phyloP scores from a whole-genome alignment of 176 grass and related monocot species.

The Pharus latifolius region DNA sequence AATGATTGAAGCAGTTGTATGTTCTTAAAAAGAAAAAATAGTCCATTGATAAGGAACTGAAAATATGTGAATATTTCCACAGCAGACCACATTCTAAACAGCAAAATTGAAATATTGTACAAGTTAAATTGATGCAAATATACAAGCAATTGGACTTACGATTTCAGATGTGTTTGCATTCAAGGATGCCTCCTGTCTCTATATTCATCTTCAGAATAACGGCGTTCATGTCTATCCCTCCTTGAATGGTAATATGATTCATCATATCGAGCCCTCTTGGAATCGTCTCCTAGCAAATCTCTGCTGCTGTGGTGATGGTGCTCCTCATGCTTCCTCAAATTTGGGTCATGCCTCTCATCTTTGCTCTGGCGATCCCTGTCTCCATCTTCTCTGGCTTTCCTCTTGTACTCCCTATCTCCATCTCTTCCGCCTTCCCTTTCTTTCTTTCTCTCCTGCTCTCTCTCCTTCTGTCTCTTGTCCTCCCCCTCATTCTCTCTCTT shows the following conservation, averaged over 20 bases:
- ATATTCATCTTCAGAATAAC: constrained; percentile 39
- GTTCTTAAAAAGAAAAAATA: too few relatives aligned
- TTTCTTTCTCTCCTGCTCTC: constrained; percentile 22
- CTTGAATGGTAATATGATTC: constrained; percentile 25
- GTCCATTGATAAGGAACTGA: too few relatives aligned
- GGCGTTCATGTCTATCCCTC: constrained; percentile 40
- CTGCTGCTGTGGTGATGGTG: constrained; percentile 11
- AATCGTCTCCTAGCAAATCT: constrained; percentile 32
- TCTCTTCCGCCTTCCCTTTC: constrained; percentile 20
- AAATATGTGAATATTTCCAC: too few relatives aligned
- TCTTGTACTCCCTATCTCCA: constrained; percentile 30
- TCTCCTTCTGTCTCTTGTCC: constrained; percentile 15
- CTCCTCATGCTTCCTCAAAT: constrained; percentile 27
- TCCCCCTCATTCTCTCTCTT: constrained; percentile 15
- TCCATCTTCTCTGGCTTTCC: constrained; percentile 34
- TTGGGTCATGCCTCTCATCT: not conserved
- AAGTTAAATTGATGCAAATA: too few relatives aligned
- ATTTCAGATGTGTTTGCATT: not conserved
- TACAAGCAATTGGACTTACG: constrained; percentile 10
- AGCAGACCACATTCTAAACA: too few relatives aligned
- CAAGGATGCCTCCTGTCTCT: constrained; percentile 43
- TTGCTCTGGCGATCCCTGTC: not conserved
- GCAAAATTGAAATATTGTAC: too few relatives aligned
- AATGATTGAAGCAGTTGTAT: too few relatives aligned
- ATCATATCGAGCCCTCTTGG: constrained; percentile 50